These are phyloP conservation scores for Casuarina cunninghamiana DNA, from an alignment of 306 rosid species.

Conservation along the genomic window DNA sequence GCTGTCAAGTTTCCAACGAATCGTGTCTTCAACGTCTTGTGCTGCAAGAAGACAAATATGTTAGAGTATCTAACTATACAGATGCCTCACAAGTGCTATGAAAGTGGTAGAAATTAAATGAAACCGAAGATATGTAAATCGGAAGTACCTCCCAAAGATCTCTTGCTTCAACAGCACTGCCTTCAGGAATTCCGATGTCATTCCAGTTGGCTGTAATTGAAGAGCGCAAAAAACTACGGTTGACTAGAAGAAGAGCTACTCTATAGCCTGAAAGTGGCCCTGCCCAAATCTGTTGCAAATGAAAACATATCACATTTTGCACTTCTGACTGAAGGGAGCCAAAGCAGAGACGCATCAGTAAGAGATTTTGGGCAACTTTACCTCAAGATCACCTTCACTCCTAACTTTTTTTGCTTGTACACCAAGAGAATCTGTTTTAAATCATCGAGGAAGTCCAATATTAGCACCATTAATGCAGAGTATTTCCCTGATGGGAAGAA, in stretches of 20 bases:
- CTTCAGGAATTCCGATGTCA: constrained; percentile 74
- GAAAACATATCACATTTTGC: neutral
- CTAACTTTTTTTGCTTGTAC: constrained; percentile 88
- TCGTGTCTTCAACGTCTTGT: constrained; percentile 54
- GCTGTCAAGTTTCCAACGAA: constrained; percentile 64
- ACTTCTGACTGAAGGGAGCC: constrained; percentile 2
- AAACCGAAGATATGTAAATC: neutral
- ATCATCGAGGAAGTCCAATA: neutral
- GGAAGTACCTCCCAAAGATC: constrained; percentile 84
- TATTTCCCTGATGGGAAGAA: constrained; percentile 1
- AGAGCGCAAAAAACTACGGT: constrained; percentile 45
- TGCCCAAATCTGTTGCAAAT: constrained; percentile 75
- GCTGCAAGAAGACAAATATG: constrained; percentile 54
- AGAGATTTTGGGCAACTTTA: constrained; percentile 16
- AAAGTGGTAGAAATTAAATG: neutral
- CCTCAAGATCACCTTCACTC: constrained; percentile 87
- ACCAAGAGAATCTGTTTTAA: constrained; percentile 65
- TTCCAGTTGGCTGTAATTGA: constrained; percentile 71
- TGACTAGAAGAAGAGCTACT: constrained; percentile 65
- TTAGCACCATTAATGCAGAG: neutral
- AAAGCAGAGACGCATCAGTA: neutral
- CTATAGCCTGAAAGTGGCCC: constrained; percentile 84
- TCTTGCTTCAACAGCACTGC: constrained; percentile 64
- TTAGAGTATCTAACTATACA: neutral
- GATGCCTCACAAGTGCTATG: neutral